Evolutionary conservation across 1,284 basidiomycete genomes (phyloP).

Genomic region (Hemileccinum hortonii): DNA sequence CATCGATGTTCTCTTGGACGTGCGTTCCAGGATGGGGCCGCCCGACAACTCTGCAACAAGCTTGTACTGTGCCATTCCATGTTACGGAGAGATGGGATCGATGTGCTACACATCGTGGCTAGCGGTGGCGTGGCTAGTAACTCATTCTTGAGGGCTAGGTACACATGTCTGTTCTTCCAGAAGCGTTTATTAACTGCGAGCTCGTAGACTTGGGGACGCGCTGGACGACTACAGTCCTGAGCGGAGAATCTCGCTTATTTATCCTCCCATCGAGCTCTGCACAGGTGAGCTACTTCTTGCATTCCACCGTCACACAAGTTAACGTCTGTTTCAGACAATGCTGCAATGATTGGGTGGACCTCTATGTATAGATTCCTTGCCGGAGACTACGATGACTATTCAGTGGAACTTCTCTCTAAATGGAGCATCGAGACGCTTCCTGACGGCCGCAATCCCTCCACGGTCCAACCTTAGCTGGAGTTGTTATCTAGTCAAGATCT

Average conservation of each 20-base stretch:
- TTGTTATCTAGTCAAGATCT: background rate
- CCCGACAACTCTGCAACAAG: slow-evolving; percentile 76
- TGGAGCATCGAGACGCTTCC: slow-evolving; percentile 66
- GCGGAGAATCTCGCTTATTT: slow-evolving; percentile 45
- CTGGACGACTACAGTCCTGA: slow-evolving; percentile 37
- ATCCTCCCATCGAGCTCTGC: slow-evolving; percentile 76
- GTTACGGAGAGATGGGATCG: slow-evolving; percentile 42
- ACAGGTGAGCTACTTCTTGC: slow-evolving; percentile 57
- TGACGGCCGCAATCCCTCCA: background rate
- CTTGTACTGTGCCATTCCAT: slow-evolving; percentile 58
- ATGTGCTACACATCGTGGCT: slow-evolving; percentile 64
- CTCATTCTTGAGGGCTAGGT: slow-evolving; percentile 63
- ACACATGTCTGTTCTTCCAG: slow-evolving; percentile 11
- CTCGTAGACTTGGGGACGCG: slow-evolving; percentile 43
- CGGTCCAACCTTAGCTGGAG: background rate
- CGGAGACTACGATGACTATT: slow-evolving; percentile 64
- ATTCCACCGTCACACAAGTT: background rate
- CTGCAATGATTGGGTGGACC: slow-evolving; percentile 93
- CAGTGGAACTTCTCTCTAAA: slow-evolving; percentile 54
- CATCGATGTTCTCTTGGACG: slow-evolving; percentile 53
- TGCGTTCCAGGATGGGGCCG: slow-evolving; percentile 71
- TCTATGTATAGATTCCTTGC: slow-evolving; percentile 78
- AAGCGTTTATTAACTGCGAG: background rate
- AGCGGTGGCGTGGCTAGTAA: slow-evolving; percentile 94
- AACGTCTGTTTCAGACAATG: slow-evolving; percentile 66